Evolutionary conservation across 306 rosid genomes (phyloP).

Genomic region (Pyrus bretschneideri): DNA sequence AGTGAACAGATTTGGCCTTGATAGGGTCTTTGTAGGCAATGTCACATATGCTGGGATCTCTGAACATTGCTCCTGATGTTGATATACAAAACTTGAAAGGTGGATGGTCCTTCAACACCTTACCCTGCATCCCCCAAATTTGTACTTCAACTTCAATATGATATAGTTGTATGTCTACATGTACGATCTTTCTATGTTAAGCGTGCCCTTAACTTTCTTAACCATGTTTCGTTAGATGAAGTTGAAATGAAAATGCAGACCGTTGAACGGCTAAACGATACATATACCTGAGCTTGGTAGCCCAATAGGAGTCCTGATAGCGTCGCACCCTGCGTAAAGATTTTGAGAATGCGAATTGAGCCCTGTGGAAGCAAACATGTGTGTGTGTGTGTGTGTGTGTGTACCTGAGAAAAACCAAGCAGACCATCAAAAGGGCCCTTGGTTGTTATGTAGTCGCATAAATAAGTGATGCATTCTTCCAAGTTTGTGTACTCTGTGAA

Average conservation of each 20-base stretch:
- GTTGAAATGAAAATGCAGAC: background rate
- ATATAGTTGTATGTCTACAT: background rate
- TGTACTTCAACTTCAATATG: background rate
- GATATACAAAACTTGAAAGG: conserved; percentile 59
- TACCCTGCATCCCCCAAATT: conserved; percentile 47
- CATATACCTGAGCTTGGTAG: conserved; percentile 61
- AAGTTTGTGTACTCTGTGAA: conserved; percentile 71
- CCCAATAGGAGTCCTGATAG: conserved; percentile 67
- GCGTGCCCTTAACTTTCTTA: background rate
- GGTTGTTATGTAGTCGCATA: conserved; percentile 64
- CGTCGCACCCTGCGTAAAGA: conserved; percentile 52
- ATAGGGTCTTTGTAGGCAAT: conserved; percentile 63
- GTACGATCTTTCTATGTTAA: background rate
- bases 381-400: too few relatives aligned
- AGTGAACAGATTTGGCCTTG: conserved; percentile 68
- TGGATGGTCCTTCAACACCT: conserved; percentile 71
- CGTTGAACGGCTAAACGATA: background rate
- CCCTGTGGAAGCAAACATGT: background rate
- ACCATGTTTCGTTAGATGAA: background rate
- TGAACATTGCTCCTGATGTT: conserved; percentile 71
- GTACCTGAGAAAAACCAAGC: conserved; percentile 74
- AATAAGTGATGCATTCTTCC: conserved; percentile 64
- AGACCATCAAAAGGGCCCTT: conserved; percentile 84
- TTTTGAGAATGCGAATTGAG: background rate
- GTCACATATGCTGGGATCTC: conserved; percentile 70